Base-by-base conservation (phyloP, 2,329 filamentous ascomycete species). In the Neonectria coccinea region DNA sequence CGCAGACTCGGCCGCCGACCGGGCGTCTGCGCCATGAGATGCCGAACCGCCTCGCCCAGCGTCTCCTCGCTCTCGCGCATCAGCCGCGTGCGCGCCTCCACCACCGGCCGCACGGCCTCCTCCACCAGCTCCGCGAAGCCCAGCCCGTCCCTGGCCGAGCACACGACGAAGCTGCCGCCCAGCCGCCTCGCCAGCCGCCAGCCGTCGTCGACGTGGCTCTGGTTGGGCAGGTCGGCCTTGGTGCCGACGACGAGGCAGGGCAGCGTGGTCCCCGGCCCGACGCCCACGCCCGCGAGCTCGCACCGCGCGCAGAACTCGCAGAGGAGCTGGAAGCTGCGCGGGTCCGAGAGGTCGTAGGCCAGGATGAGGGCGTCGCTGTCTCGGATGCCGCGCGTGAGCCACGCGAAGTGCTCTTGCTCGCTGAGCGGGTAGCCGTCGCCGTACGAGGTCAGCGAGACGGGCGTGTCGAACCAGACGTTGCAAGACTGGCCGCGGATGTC, bases 361-460 rank as follows among this genome's bases (percentile, higher is more conserved):
- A 67, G 52, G 11, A 67, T 66, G 27, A 69, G 59, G 25, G 65
- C 67, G 22, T 67, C 67, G 65, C 65, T 66, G 27, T 69, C 59
- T 4, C 62, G 44, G 41, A 69, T 62, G 20, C 62, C 58, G 51
- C 57, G 67, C 4, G 59, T 51, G 45, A 64, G 50, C 56, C 52
- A 48, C 20, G 51, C 29, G 39, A 68, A 68, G 52, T 61, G 57
- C 44, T 68, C 63, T 2, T 59, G 54, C 31, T 62, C 55, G 16
- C 41, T 54, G 14, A 64, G 39, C 14, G 55, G 55, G 27, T 48
- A 54, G 8, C 57, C 57, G 3, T 62, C 56, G 42, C 59, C 42
- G 56, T 50, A 31, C 12, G 51, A 53, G 14, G 67, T 62, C 33
- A 69, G 44, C 4, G 65, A 62, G 11, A 52, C 31, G 2, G 62